phyloP scores from a whole-genome alignment of 176 grass and related monocot species.

The Avena sativa region DNA sequence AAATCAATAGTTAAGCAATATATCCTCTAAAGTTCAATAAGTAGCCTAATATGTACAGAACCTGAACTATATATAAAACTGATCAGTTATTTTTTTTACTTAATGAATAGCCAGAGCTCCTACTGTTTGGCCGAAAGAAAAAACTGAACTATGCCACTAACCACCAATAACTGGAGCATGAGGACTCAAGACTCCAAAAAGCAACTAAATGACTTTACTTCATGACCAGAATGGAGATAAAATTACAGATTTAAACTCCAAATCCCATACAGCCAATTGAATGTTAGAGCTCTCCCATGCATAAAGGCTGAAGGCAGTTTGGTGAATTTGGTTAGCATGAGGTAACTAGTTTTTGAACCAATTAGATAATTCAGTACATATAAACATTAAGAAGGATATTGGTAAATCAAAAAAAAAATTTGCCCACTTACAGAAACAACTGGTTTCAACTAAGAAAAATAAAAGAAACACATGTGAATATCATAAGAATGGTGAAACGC shows the following conservation, averaged over 20 bases:
- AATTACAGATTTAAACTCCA: neutral
- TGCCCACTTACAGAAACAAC: neutral
- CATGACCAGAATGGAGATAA: neutral
- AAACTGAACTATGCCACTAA: neutral
- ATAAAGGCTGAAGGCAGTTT: neutral
- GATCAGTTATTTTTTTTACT: neutral
- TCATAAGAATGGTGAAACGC: neutral
- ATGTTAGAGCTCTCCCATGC: neutral
- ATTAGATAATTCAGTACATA: neutral
- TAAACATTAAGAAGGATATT: neutral
- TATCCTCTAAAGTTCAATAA: neutral
- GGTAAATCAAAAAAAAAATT: neutral
- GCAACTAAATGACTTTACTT: slow-evolving; percentile 1
- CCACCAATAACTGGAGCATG: neutral
- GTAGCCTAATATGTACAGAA: neutral
- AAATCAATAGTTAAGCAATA: neutral
- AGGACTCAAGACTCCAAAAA: slow-evolving; percentile 2
- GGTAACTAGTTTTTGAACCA: slow-evolving; percentile 11
- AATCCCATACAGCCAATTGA: neutral
- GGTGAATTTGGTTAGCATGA: neutral
- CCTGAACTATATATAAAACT: neutral
- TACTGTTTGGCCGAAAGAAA: neutral
- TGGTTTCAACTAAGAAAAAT: neutral
- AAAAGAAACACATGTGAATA: neutral
- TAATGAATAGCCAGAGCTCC: slow-evolving; percentile 8